phyloP scores from a whole-genome alignment of 2,329 filamentous ascomycete genomes.

The Exophiala sp. region DNA sequence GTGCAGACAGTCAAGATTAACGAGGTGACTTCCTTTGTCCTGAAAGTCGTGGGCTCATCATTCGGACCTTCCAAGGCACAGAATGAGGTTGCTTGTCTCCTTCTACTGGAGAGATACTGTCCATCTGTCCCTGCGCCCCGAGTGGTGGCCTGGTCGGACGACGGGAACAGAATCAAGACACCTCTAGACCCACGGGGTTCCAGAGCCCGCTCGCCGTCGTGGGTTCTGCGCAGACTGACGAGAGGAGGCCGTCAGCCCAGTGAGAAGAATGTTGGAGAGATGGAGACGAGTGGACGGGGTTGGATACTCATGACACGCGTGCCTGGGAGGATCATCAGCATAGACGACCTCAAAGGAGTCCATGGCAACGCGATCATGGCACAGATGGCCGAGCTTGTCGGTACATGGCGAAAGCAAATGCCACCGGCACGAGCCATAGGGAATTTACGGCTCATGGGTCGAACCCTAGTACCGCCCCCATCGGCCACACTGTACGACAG shows the following conservation, averaged over 20 bases:
- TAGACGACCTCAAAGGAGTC: slow-evolving; percentile 12
- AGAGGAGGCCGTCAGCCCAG: not conserved
- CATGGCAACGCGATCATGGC: slow-evolving; percentile 17
- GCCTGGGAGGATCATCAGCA: slow-evolving; percentile 15
- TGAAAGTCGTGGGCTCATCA: slow-evolving; percentile 19
- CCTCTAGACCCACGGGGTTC: slow-evolving; percentile 12
- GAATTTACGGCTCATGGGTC: slow-evolving; percentile 19
- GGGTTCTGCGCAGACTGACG: not conserved
- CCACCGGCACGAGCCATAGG: slow-evolving; percentile 15
- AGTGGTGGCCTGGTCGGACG: slow-evolving; percentile 24
- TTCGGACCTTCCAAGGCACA: slow-evolving; percentile 22
- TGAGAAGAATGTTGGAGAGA: slow-evolving; percentile 5
- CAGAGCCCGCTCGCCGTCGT: slow-evolving; percentile 3
- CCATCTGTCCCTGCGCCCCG: slow-evolving; percentile 19
- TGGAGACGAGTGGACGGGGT: slow-evolving; percentile 15
- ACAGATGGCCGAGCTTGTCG: slow-evolving; percentile 18
- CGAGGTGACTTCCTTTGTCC: slow-evolving; percentile 15
- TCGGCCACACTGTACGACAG: slow-evolving; percentile 17
- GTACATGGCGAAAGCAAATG: slow-evolving; percentile 20
- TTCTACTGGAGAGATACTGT: slow-evolving; percentile 23
- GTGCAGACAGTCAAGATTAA: not conserved
- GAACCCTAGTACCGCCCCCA: not conserved
- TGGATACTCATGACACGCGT: slow-evolving; percentile 20
- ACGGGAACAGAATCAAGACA: slow-evolving; percentile 19
- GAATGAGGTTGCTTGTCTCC: slow-evolving; percentile 22